These are phyloP conservation scores for Oxyria digyna DNA, from an alignment of 148 eudicot species.

Conservation along the genomic window DNA sequence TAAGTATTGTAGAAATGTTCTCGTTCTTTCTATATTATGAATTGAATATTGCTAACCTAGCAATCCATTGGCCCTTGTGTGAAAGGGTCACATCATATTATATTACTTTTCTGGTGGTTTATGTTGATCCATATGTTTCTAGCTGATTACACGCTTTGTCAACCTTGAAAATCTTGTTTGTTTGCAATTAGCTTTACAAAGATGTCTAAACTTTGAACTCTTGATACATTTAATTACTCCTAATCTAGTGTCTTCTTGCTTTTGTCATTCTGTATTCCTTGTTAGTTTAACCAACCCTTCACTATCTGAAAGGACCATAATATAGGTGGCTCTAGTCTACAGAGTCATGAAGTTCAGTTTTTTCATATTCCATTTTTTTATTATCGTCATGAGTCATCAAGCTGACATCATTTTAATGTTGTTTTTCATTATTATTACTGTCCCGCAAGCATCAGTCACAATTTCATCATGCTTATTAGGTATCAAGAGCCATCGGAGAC, in stretches of 20 bases:
- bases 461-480: constrained; percentile 25
- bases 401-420: neutral
- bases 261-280: neutral
- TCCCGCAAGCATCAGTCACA: neutral
- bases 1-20: neutral
- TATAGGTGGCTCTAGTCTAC: neutral
- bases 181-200: neutral
- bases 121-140: neutral
- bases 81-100: neutral
- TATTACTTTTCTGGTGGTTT: neutral
- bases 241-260: neutral
- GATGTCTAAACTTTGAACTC: neutral
- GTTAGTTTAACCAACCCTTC: constrained; percentile 1
- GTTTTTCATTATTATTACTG: neutral
- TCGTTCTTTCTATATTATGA: neutral
- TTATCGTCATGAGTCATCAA: neutral
- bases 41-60: neutral
- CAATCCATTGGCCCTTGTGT: neutral
- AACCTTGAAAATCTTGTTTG: neutral
- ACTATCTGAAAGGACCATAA: constrained; percentile 2
- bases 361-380: neutral
- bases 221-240: neutral
- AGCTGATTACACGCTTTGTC: constrained; percentile 5
- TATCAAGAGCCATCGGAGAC: constrained; percentile 65
- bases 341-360: neutral